These are phyloP conservation scores for Penicillium mononematosum DNA, from an alignment of 495 filamentous ascomycete genomes.

Conservation along the genomic window DNA sequence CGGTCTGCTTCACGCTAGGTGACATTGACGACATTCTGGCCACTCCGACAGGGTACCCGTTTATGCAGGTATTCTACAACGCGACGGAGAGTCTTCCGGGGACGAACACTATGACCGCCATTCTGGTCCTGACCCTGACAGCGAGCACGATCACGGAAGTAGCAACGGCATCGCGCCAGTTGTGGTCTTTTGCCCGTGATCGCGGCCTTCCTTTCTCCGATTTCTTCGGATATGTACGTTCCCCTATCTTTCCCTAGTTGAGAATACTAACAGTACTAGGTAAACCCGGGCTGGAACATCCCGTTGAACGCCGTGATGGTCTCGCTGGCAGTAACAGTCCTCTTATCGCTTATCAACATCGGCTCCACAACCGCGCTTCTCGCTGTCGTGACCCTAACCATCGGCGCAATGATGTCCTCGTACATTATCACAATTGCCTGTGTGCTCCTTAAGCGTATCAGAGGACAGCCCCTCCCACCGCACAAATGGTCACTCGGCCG, in stretches of 20 bases:
- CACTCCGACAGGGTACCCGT: constrained; percentile 30
- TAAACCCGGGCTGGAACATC: constrained; percentile 41
- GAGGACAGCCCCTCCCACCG: not conserved
- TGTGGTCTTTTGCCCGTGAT: constrained; percentile 49
- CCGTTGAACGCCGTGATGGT: constrained; percentile 49
- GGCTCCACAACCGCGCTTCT: constrained; percentile 56
- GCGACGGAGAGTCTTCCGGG: constrained; percentile 21
- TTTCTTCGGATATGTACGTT: constrained; percentile 31
- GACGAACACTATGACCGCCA: constrained; percentile 28
- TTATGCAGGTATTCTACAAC: constrained; percentile 33
- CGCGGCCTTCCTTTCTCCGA: constrained; percentile 42
- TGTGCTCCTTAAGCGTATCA: constrained; percentile 36
- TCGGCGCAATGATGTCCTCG: constrained; percentile 41
- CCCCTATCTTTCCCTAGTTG: not conserved
- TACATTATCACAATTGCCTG: constrained; percentile 45
- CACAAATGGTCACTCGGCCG: not conserved
- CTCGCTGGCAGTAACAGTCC: constrained; percentile 43
- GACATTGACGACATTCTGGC: constrained; percentile 35
- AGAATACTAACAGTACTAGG: not conserved
- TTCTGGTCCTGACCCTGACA: constrained; percentile 35
- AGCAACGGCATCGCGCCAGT: constrained; percentile 39
- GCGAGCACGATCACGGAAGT: constrained; percentile 31
- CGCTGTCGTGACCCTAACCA: constrained; percentile 49
- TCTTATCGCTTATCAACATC: constrained; percentile 60
- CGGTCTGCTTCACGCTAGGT: constrained; percentile 41